These are phyloP conservation scores for Vigna trinervia DNA, from an alignment of 306 rosid species.

Conservation along the genomic window DNA sequence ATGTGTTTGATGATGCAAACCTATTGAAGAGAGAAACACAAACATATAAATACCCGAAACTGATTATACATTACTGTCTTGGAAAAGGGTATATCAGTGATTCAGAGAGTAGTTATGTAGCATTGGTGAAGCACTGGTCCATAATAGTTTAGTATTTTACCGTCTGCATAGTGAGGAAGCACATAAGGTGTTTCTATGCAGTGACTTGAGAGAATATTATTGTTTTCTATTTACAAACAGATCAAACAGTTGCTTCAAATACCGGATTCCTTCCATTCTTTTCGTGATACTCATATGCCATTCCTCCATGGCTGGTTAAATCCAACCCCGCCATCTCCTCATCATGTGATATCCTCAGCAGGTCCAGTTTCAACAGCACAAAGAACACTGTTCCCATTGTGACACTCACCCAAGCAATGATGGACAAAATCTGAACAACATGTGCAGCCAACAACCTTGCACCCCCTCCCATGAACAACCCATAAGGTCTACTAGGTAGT, in stretches of 20 bases:
- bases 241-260: constrained; percentile 30
- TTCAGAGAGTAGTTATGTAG: too few species aligned
- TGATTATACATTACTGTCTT: too few species aligned
- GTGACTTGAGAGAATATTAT: neutral
- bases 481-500: constrained; percentile 51
- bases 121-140: too few species aligned
- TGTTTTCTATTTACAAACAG: neutral
- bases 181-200: neutral
- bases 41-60: too few species aligned
- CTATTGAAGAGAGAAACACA: too few species aligned
- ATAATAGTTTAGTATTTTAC: too few species aligned
- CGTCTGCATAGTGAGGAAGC: too few species aligned
- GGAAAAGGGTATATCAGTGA: too few species aligned
- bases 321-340: constrained; percentile 71
- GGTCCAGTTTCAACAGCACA: constrained; percentile 52
- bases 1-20: too few species aligned
- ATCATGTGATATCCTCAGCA: constrained; percentile 54
- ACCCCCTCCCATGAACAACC: constrained; percentile 65
- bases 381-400: constrained; percentile 66
- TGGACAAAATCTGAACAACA: constrained; percentile 50
- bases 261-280: neutral
- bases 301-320: constrained; percentile 63
- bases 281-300: constrained; percentile 56
- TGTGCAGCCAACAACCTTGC: constrained; percentile 60
- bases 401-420: constrained; percentile 55